Base-by-base conservation (phyloP, 2,329 filamentous ascomycete species). In the Samsoniella hepiali region DNA sequence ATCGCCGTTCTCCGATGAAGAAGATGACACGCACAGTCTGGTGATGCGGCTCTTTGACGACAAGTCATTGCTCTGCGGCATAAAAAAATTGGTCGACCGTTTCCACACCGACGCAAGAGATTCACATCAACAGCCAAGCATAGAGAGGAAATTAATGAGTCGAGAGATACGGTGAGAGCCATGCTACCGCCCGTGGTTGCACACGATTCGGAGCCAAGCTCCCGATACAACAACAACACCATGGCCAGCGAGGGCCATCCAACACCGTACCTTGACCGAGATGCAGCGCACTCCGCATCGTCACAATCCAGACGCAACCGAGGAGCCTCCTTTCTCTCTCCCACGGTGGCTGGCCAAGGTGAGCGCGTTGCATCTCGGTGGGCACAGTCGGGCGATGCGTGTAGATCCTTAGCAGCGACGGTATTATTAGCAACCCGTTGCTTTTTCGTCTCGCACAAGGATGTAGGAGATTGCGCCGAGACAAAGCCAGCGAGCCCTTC, bases 381-480 rank as follows among this genome's bases (percentile, higher is more conserved):
- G 22, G 13, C 31, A n/a, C 31, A 27, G 17, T 22, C 44, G 17
- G 5, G 15, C 11, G 45, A 50, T 50, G 10, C 3, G 13, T 31
- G 45, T 29, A 50, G 57, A 38, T 50, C 42, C 42, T 22, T 17
- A 27, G 31, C 27, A 13, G 3, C 6, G 27, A 29, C 29, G 22
- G 17, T n/a, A 22, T n/a, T 50, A 27, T 13, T 54, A 38, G 50
- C 50, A 54, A 22, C 22, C 38, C 17, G 50, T 54, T 54, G 50
- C 50, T n/a, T 54, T 40, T 13, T 40, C 13, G 5, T 22, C 50
- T 5, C 17, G 4, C 50, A 31, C 45, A 40, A 31, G 42, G 34
- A 40, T 40, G 44, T 7, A 15, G 34, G 44, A 59, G 45, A 59
- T 59, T 59, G 34, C 44, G 44, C 45, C 45, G 44, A 59, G 57